Base-by-base conservation (phyloP, 108 stramenopile species). In the Pelagomonas calceolata region DNA sequence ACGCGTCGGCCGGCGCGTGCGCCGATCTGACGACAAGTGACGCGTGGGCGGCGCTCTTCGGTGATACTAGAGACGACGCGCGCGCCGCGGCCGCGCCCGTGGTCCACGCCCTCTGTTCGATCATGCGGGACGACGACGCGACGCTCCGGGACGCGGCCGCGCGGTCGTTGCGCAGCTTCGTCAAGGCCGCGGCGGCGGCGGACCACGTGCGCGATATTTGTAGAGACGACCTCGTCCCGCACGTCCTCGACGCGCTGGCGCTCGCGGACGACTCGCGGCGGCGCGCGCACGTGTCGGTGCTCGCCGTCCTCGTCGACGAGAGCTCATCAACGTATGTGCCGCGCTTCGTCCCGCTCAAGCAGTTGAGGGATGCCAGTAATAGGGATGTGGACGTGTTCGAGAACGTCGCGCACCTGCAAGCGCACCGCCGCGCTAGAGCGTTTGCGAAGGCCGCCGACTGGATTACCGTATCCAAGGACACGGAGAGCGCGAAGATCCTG, bases 401-500 rank as follows among this genome's bases (percentile, higher is more conserved):
- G 33, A 94, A 93, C 73, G 75, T 94, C 12, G 90, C 90, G 26
- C 97, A 98, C 80, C 90, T 98, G 17, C 97, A 98, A 75, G 77
- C 93, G 36, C 97, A 98, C 80, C 89, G 97, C 36, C 85, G 95
- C 70, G 80, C 82, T 0, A 75, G 92, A 36, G 94, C 92, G 35
- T 79, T 98, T 31, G 78, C 79, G 32, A 69, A 90, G 51, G 78
- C 94, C n/a, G 77, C 89, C 32, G 91, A 85, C 71, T n/a, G n/a
- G n/a, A 65, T 75, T 30, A 71, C 92, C 17, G 73, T 45, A 9
- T 34, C 35, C 1, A 37, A 16, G 10, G 72, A 66, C 29, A 5
- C 0, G 21, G 30, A 67, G 21, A 29, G 12, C n/a, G 30, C 60
- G 66, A n/a, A 29, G 71, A 70, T 94, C 21, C 71, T 96, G n/a